Evolutionary conservation across 805 yeast species (phyloP), one percentile per base, ranked within the genome.

Genomic region (Saccharomycopsis amapae): DNA sequence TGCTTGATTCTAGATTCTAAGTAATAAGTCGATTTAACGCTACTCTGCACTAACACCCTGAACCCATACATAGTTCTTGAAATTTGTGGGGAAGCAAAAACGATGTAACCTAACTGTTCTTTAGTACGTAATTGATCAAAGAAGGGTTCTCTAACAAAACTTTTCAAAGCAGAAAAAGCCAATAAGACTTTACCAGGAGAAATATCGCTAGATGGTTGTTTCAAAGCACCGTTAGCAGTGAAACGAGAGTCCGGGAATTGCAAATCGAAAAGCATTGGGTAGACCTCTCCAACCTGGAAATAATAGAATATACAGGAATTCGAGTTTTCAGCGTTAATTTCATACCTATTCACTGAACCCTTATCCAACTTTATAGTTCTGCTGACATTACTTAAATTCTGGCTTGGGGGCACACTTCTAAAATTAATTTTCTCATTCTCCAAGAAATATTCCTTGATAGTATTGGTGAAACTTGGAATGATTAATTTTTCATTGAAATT

Each of bases 61-160:
- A 79, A 73, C 12, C 90, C 89, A 13, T 24, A 22, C 2, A 40
- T 25, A 12, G 44, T 26, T 17, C 40, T 36, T 3, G 45, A 37
- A 15, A 20, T 23, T 50, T 82, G 68, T 22, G 74, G 66, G 0
- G 94, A 85, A 37, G 93, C 79, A 59, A 86, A 87, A 0, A 90
- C 98, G 52, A 90, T 88, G 58, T 90, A 90, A 2, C 98, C 98
- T 26, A 90, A 71, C 62, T 93, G 97, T 65, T 90, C 97, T 56
- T 86, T 82, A 5, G 98, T 90, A 63, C 98, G 76, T 48, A 90
- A 71, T 52, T 84, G 84, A 58, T 86, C 81, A 64, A 90, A 93
- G 48, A 90, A 84, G 3, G 96, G 97, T 60, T 90, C 97, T 54
- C 75, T 78, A 41, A 83, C 67, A 52, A 88, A 73, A 51, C 85